Conservation (phyloP, 306 rosid genomes). For the Fragaria nilgerrensis region DNA sequence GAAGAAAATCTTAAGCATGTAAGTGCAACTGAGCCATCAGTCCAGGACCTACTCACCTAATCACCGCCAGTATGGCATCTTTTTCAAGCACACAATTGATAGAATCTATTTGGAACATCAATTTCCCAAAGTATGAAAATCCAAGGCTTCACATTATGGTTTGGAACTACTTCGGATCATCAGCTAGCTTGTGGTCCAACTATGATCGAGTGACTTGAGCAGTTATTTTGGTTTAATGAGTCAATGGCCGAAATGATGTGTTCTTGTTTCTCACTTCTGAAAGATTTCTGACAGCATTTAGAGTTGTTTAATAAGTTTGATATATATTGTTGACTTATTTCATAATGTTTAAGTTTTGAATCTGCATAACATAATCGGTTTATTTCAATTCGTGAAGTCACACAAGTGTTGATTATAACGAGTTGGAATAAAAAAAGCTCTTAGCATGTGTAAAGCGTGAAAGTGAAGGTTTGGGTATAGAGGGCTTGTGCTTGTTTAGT, state of each 20-base stretch:
- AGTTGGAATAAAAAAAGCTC: background rate
- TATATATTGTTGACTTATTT: background rate
- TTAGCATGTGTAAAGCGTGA: background rate
- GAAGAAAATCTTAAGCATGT: background rate
- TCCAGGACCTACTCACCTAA: constrained; percentile 10
- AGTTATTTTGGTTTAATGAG: background rate
- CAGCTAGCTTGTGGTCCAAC: background rate
- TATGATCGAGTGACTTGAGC: background rate
- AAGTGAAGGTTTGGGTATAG: background rate
- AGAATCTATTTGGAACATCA: background rate
- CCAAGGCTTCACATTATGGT: constrained; percentile 3
- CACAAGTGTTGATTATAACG: background rate
- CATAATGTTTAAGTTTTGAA: background rate
- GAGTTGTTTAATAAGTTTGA: background rate
- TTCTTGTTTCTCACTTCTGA: background rate
- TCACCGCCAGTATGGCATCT: background rate
- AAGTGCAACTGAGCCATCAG: background rate
- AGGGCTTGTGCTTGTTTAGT: background rate
- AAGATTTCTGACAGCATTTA: background rate
- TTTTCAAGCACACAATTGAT: background rate
- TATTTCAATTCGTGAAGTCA: background rate
- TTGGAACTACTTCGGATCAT: background rate
- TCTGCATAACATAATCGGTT: background rate
- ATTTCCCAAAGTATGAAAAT: background rate
- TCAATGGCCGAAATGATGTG: background rate